Evolutionary conservation across 768 basidiomycete genomes (phyloP).

Genomic region (Hygrophorus russula): DNA sequence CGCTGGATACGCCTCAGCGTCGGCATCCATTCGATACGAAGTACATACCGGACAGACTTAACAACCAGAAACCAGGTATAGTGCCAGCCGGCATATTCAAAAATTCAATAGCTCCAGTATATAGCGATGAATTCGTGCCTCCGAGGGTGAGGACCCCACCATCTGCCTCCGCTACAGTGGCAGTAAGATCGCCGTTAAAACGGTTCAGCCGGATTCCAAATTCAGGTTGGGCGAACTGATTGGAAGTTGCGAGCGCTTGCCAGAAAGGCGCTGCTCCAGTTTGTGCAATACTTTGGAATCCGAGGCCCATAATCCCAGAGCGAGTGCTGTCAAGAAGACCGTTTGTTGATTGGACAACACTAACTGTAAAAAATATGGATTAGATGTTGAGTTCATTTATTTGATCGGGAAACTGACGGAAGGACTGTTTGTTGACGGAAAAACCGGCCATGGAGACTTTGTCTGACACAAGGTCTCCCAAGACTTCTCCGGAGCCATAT

Average conservation of each 20-base stretch:
- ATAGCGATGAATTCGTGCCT: constrained; percentile 48
- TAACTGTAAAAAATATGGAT: constrained; percentile 28
- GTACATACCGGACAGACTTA: constrained; percentile 39
- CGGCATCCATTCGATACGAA: neutral
- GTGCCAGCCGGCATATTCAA: constrained; percentile 28
- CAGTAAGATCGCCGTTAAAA: constrained; percentile 21
- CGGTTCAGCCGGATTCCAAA: constrained; percentile 61
- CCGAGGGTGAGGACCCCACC: constrained; percentile 72
- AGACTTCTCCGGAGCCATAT: constrained; percentile 66
- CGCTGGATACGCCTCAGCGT: constrained; percentile 22
- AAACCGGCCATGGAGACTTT: constrained; percentile 59
- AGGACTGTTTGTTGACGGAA: constrained; percentile 37
- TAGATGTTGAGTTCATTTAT: neutral
- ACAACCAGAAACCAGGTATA: constrained; percentile 48
- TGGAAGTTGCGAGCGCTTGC: constrained; percentile 35
- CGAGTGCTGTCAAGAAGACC: constrained; percentile 36
- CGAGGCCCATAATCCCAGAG: constrained; percentile 73
- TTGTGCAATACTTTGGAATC: constrained; percentile 46
- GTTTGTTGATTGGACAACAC: constrained; percentile 38
- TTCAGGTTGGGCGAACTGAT: constrained; percentile 35
- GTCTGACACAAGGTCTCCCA: constrained; percentile 44
- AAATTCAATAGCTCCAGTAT: constrained; percentile 62
- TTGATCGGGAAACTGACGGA: constrained; percentile 29
- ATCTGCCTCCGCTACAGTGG: constrained; percentile 22
- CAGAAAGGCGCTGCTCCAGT: constrained; percentile 56